Base-by-base conservation (phyloP, 176 grass and related monocot species). In the Carex myosuroides region DNA sequence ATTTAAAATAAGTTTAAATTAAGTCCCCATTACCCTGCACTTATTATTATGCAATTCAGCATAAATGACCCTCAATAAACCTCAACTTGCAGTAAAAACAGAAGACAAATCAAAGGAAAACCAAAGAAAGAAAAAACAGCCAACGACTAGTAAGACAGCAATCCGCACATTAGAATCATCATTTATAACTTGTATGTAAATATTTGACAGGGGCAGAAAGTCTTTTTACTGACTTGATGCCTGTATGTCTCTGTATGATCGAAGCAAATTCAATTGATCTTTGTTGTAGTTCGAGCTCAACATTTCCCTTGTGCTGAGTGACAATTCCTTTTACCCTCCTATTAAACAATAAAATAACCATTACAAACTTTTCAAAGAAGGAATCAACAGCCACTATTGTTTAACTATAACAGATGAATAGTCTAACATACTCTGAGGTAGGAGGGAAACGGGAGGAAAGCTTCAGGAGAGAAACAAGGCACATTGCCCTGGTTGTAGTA, bases 241-340 rank as follows among this genome's bases (percentile, higher is more conserved):
- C 87, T 18, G 90, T 71, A 82, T 99, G 97, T 87, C 91, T 94
- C 84, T 96, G 97, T 86, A 99, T 96, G 80, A 99, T 99, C 76
- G 97, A 99, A 70, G 86, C 89, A 80, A 99, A 99, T 88, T 99
- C 97, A 2, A 96, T 96, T 88, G 97, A 91, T 91, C 97, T 94
- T 88, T 99, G 97, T 71, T 99, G 97, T 79, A 99, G 71, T 83
- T 99, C 97, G 68, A 99, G 97, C 81, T 90, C 90, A 59, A 92
- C 86, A 60, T 88, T 91, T 67, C 90, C 97, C 90, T 94, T 99
- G 83, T 95, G 94, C 90, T 87, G 88, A 3, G 14, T 91, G 62
- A 99, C 89, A 68, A 94, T 96, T 67, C 88, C 90, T 66, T 92
- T 92, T 84, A 99, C 85, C 85, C 97, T 95, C 97, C 97, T 99